Evolutionary conservation across 2,329 filamentous ascomycete species (phyloP), one percentile per base, ranked within the genome.

Genomic region (Harringtonia lauricola): DNA sequence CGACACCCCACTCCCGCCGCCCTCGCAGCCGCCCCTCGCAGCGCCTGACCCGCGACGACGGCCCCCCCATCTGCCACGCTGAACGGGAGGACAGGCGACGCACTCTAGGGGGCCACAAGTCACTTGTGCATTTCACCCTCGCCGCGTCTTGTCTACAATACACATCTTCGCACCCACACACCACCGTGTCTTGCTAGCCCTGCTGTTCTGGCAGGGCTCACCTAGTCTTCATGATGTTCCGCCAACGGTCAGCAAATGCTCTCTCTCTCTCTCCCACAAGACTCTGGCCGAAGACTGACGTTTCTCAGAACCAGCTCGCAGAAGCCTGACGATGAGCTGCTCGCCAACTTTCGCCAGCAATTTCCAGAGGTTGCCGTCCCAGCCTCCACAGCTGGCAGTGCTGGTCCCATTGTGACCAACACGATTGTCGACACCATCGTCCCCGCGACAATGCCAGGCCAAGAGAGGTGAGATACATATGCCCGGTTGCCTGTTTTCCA

Each of bases 311-410:
- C 76, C 57, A 87, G 77, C 62, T 80, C 84, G 44, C 85, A 88
- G 63, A 94, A 94, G 68, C 88, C 88, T 44, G 81, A 79, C 61
- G 84, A 89, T 59, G 86, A 89, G 56, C 74, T 95, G 58, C 80
- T 92, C 60, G 80, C 80, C 64, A 81, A 79, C 61, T 95, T 95
- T 66, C 85, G 85, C 61, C 78, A 86, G 56, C 81, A 78, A 53
- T 95, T 94, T 57, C 83, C 86, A 38, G 79, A 89, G 49, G 67
- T 73, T 45, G 66, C 74, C 42, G 68, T 72, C 46, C 67, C 67
- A 45, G 55, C 64, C 52, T 60, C 71, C 42, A 59, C 65, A 46
- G 56, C 70, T 43, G 62, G 36, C 34, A 2, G n/a, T 35, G 39
- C 55, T 61, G 19, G 51, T 57, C 18, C n/a, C n/a, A n/a, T n/a